Evolutionary conservation across 176 grass and related monocot species (phyloP).

Genomic region (Lolium rigidum): DNA sequence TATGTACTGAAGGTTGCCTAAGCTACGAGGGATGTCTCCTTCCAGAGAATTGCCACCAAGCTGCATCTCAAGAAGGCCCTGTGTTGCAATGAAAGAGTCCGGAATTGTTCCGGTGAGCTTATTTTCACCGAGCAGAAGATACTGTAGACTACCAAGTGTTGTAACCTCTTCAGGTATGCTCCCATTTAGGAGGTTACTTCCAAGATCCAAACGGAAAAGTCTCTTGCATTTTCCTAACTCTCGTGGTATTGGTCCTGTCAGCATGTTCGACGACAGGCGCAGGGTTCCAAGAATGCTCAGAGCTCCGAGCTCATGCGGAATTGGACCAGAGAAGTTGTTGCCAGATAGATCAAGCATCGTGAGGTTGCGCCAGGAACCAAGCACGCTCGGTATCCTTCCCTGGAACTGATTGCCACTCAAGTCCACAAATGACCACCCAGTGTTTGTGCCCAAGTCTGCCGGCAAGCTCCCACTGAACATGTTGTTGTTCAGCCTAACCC

Average conservation of each 20-base stretch:
- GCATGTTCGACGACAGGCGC: slow-evolving; percentile 52
- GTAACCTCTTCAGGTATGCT: slow-evolving; percentile 53
- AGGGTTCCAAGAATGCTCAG: slow-evolving; percentile 46
- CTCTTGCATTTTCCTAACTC: slow-evolving; percentile 44
- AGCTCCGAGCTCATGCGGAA: slow-evolving; percentile 56
- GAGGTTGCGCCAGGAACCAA: slow-evolving; percentile 64
- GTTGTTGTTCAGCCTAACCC: slow-evolving; percentile 60
- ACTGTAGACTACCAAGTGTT: slow-evolving; percentile 44
- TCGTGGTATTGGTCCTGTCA: slow-evolving; percentile 50
- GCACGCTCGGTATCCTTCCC: slow-evolving; percentile 46
- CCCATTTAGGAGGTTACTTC: slow-evolving; percentile 56
- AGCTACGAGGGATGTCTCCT: slow-evolving; percentile 49
- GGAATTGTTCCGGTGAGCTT: slow-evolving; percentile 55
- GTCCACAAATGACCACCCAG: slow-evolving; percentile 56
- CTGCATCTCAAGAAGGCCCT: slow-evolving; percentile 59
- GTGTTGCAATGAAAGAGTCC: slow-evolving; percentile 45
- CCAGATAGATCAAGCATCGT: slow-evolving; percentile 60
- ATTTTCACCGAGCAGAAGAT: slow-evolving; percentile 59
- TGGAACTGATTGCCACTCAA: slow-evolving; percentile 59
- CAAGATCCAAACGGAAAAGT: slow-evolving; percentile 50
- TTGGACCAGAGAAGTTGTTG: slow-evolving; percentile 56
- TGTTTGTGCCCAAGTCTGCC: slow-evolving; percentile 38
- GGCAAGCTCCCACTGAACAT: slow-evolving; percentile 39
- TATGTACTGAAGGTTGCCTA: slow-evolving; percentile 67
- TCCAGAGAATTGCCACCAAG: slow-evolving; percentile 63